Evolutionary conservation across 345 rosid genomes (phyloP).

Genomic region (Eutrema heterophyllum): DNA sequence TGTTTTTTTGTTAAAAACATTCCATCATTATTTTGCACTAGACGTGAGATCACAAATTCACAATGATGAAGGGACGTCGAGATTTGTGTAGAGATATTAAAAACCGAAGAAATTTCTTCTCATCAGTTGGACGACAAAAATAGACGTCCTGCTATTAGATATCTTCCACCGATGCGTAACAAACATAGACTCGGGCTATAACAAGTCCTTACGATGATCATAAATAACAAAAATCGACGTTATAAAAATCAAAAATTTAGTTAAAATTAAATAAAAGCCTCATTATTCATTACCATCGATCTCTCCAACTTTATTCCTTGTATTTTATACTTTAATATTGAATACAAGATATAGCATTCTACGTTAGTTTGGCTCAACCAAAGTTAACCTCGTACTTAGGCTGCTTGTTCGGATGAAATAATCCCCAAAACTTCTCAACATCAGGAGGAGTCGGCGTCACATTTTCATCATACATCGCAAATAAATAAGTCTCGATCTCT

Average conservation of each 20-base stretch:
- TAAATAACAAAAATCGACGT: not conserved
- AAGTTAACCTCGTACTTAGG: conserved; percentile 28
- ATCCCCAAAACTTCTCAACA: conserved; percentile 27
- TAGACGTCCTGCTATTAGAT: not conserved
- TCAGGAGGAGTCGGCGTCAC: not conserved
- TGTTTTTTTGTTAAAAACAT: too few species aligned
- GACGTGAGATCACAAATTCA: not conserved
- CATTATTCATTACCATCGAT: not conserved
- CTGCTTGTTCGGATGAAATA: conserved; percentile 25
- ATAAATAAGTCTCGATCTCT: conserved; percentile 37
- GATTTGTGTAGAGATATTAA: too few species aligned
- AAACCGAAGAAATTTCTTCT: not conserved
- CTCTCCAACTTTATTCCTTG: not conserved
- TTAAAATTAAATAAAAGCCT: not conserved
- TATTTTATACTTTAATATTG: too few species aligned
- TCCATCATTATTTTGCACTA: not conserved
- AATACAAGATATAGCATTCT: not conserved
- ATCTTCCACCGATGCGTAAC: not conserved
- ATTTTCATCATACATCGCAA: conserved; percentile 43
- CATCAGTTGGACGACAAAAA: not conserved
- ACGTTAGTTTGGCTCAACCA: not conserved
- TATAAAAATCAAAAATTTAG: not conserved
- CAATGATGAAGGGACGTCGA: not conserved
- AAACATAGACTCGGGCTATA: not conserved
- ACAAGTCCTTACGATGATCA: not conserved